Base-by-base conservation (phyloP, 495 filamentous ascomycete species). In the Xylaria bambusicola region DNA sequence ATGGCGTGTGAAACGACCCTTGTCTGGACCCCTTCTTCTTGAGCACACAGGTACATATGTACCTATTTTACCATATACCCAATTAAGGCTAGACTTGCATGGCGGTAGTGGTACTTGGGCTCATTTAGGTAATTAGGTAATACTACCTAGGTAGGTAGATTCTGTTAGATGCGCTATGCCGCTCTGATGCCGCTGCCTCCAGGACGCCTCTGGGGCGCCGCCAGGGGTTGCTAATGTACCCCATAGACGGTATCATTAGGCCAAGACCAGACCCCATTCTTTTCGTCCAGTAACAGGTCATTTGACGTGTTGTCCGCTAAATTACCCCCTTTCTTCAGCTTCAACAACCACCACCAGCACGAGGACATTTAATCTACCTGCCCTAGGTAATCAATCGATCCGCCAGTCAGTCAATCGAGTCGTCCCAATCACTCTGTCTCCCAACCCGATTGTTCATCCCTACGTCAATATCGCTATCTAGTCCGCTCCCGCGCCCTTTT, bases 251-350 rank as follows among this genome's bases (percentile, higher is more conserved):
- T 36, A 21, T 55, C 52, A 55, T 42, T 55, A 46, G 23, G 50
- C 50, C 35, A 55, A 55, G 53, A n/a, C 27, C 41, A 1, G 1
- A 21, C 41, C 17, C 53, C 53, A 56, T 40, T 54, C 42, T 55
- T 55, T 33, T 24, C n/a, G 12, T 26, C 52, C 52, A 55, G 52
- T 55, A 45, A 55, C 52, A 31, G 41, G 38, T 35, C 52, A 45
- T 55, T 42, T 35, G 52, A 55, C 52, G 45, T 45, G 40, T 31
- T 38, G 26, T 50, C 38, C 36, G 36, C 56, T 5, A 58, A 51
- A 38, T 52, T 59, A 52, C 56, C 57, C 57, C 57, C 49, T 60
- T 60, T 52, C 49, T 60, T 47, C 53, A 47, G 57, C 57, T 60
- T 60, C 57, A 53, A 52, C 35, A 7, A 52, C n/a, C n/a, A n/a